A percentile compares a stretch with the other conserved stretches of the same genome.
These are phyloP conservation scores for Hypoxylon sp. DNA, from an alignment of 2,329 filamentous ascomycete species.

Conservation along the genomic window DNA sequence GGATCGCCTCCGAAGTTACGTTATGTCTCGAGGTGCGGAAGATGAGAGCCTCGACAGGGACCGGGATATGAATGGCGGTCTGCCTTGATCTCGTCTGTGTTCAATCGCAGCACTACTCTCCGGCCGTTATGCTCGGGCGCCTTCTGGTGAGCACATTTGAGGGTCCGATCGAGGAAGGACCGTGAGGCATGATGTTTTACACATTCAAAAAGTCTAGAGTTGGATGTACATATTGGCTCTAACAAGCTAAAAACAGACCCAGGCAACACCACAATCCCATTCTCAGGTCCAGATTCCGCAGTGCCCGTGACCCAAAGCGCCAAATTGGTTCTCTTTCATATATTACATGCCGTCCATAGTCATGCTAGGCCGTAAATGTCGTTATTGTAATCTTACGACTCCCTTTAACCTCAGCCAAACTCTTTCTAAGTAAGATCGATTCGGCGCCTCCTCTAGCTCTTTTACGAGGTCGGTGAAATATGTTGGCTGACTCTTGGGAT, in stretches of 20 bases:
- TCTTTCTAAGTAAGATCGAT: slow-evolving; percentile 67
- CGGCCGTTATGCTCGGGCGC: background rate
- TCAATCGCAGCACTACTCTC: slow-evolving; percentile 1
- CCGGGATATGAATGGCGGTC: background rate
- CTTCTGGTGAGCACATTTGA: background rate
- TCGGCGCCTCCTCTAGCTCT: slow-evolving; percentile 75
- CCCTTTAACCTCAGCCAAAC: slow-evolving; percentile 70
- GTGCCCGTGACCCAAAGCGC: slow-evolving; percentile 1
- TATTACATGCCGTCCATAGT: slow-evolving; percentile 11
- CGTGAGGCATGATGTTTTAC: background rate
- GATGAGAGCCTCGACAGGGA: background rate
- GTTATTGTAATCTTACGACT: slow-evolving; percentile 70
- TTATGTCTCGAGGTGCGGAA: too few relatives aligned
- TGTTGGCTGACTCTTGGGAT: slow-evolving; percentile 73
- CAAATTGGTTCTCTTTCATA: slow-evolving; percentile 17
- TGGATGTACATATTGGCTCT: slow-evolving; percentile 17
- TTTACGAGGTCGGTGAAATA: slow-evolving; percentile 73
- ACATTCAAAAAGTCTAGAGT: background rate
- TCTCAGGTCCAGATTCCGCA: background rate
- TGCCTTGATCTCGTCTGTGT: background rate
- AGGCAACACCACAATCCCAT: slow-evolving; percentile 1
- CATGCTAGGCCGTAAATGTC: background rate
- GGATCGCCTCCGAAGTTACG: background rate
- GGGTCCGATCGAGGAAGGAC: background rate
- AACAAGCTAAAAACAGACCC: background rate